Conservation (phyloP, 805 yeast species). For the Starmerella floricola region DNA sequence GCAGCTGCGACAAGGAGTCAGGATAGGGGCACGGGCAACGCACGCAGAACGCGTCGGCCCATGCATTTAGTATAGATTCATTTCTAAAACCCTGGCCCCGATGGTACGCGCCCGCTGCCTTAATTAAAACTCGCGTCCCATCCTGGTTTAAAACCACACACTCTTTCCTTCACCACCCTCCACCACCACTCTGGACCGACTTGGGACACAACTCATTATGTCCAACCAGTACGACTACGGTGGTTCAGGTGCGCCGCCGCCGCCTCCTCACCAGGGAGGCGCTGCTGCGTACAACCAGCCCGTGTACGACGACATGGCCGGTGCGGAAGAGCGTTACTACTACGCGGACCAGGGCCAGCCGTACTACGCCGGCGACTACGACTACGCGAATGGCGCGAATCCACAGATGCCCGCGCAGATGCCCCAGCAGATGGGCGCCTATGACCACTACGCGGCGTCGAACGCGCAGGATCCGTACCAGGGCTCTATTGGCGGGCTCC, state of each 20-base stretch:
- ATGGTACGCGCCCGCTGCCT: neutral
- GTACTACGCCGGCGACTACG: constrained; percentile 26
- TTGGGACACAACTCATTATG: constrained; percentile 5
- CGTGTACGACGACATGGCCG: constrained; percentile 20
- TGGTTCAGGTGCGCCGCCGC: constrained; percentile 13
- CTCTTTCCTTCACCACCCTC: neutral
- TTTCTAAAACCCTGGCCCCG: no score
- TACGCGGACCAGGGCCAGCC: constrained; percentile 23
- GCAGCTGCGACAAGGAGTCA: no score
- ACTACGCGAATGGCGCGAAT: constrained; percentile 34
- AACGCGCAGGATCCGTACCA: constrained; percentile 14
- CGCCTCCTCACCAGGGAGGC: constrained; percentile 7
- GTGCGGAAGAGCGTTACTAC: constrained; percentile 31
- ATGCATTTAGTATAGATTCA: no score
- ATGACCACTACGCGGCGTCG: constrained; percentile 23
- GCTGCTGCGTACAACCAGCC: constrained; percentile 10
- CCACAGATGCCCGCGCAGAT: constrained; percentile 3
- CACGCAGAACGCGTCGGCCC: no score
- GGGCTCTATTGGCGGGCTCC: constrained; percentile 14
- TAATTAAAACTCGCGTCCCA: constrained; percentile 2
- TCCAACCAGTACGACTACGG: constrained; percentile 20
- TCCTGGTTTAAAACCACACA: neutral
- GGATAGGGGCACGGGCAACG: no score
- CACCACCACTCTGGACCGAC: neutral
- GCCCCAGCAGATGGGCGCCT: constrained; percentile 16